phyloP scores from a whole-genome alignment of 2,329 filamentous ascomycete genomes.

The Trichoderma koningii region DNA sequence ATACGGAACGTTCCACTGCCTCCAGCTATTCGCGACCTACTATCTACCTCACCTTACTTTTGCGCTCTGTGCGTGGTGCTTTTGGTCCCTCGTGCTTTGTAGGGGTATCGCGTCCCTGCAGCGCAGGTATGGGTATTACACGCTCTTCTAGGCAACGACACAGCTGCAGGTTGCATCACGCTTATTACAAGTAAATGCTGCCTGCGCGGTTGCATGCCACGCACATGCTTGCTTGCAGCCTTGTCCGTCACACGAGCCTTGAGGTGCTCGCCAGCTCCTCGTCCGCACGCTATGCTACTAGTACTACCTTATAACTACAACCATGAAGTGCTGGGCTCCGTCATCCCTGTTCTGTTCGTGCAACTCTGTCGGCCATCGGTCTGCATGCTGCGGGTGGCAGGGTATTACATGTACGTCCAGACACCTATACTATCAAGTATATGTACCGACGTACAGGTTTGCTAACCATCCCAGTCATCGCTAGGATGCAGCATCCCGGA shows the following conservation, averaged over 20 bases:
- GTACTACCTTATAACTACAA: too few relatives aligned
- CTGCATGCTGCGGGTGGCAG: neutral
- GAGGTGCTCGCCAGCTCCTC: neutral
- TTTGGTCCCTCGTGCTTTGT: too few relatives aligned
- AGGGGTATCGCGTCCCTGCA: conserved; percentile 16
- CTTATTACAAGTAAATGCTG: neutral
- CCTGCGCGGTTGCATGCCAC: neutral
- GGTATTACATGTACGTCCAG: too few relatives aligned
- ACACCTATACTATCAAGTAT: too few relatives aligned
- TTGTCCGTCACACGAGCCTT: conserved; percentile 12
- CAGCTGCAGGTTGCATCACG: conserved; percentile 21
- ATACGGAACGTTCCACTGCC: neutral
- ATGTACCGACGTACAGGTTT: conserved; percentile 1
- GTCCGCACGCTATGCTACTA: neutral
- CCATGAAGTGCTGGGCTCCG: conserved; percentile 14
- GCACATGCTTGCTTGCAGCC: conserved; percentile 13
- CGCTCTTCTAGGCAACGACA: neutral
- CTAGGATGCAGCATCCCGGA: conserved; percentile 23
- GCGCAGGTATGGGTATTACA: neutral
- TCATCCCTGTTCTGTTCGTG: conserved; percentile 1
- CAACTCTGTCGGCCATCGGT: conserved; percentile 15
- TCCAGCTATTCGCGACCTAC: neutral
- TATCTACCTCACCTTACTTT: neutral
- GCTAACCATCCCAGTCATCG: conserved; percentile 16
- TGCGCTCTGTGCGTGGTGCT: neutral